Evolutionary conservation across 208 protist species (phyloP), one percentile per base, ranked within the genome.

Genomic region (Acanthamoeba sp.): DNA sequence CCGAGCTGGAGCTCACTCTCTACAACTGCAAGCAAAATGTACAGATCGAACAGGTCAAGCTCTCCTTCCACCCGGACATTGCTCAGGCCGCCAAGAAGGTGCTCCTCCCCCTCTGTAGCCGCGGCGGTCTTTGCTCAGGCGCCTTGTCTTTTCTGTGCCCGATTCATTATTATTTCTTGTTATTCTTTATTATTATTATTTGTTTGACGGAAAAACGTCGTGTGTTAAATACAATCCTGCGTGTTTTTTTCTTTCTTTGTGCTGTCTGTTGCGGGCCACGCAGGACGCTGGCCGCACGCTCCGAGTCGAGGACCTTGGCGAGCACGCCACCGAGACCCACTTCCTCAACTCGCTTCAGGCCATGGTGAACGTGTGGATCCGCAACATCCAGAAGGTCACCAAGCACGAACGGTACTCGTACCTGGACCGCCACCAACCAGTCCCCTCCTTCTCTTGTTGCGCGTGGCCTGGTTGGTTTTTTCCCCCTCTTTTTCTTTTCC

Each of bases 331-430:
- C 36, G 71, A 94, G 57, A 82, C 88, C 16, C 93, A 96, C 29
- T 96, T 96, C 42, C 66, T 98, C 18, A 97, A 97, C 40, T 45
- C 48, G 5, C 71, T 98, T 4, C 97, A 98, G 94, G 42, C 48
- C 20, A 92, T 92, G 38, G 96, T 97, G 10, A 94, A 52, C 1
- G 36, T 55, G 18, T 98, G 97, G 97, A 96, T 96, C 20, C 94
- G 82, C n/a, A 96, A 98, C 29, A 97, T 98, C 52, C 97, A 97
- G 76, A 97, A 97, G 80, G 96, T 97, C 9, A 97, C 97, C 32
- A 97, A 96, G 52, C 93, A 95, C 18, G 94, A 97, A 55, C 71
- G 94, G 20, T 96, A 96, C 57, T 24, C 29, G 20, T 4, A 34
- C 59, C 0, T 93, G 90, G 32, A 27, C 66, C 9, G 29, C n/a